Evolutionary conservation across 2,329 filamentous ascomycete species (phyloP).

Genomic region (Aspergillus calidoustus): DNA sequence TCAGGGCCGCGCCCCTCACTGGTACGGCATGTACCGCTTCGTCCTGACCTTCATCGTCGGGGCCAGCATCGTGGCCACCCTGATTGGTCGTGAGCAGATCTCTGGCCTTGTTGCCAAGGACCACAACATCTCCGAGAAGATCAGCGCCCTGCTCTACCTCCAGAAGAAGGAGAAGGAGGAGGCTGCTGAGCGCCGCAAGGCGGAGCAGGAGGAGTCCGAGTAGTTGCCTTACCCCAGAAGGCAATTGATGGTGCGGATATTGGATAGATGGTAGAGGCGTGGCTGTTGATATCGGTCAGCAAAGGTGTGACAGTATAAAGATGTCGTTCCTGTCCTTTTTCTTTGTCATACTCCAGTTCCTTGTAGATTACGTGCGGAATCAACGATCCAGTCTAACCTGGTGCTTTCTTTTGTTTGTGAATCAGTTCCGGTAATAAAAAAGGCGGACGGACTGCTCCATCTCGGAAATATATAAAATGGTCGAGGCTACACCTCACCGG

Average conservation of each 20-base stretch:
- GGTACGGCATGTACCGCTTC: conserved; percentile 91
- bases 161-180: conserved; percentile 53
- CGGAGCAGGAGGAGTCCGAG: conserved; percentile 38
- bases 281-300: conserved; percentile 12
- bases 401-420: conserved; percentile 31
- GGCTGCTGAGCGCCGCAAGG: conserved; percentile 43
- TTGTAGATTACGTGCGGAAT: conserved; percentile 43
- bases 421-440: background rate
- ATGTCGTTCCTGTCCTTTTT: conserved; percentile 18
- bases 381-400: conserved; percentile 33
- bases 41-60: conserved; percentile 90
- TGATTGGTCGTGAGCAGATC: conserved; percentile 83
- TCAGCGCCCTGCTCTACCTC: conserved; percentile 57
- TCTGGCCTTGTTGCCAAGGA: conserved; percentile 42
- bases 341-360: conserved; percentile 37
- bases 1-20: conserved; percentile 77
- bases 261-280: conserved; percentile 5
- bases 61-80: conserved; percentile 74
- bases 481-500: background rate
- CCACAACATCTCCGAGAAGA: conserved; percentile 53
- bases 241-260: background rate
- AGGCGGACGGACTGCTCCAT: background rate
- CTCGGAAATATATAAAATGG: background rate
- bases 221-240: conserved; percentile 28
- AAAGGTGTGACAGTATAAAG: conserved; percentile 23